Conservation (phyloP, 768 basidiomycete species). For the Lactifluus pinguis region DNA sequence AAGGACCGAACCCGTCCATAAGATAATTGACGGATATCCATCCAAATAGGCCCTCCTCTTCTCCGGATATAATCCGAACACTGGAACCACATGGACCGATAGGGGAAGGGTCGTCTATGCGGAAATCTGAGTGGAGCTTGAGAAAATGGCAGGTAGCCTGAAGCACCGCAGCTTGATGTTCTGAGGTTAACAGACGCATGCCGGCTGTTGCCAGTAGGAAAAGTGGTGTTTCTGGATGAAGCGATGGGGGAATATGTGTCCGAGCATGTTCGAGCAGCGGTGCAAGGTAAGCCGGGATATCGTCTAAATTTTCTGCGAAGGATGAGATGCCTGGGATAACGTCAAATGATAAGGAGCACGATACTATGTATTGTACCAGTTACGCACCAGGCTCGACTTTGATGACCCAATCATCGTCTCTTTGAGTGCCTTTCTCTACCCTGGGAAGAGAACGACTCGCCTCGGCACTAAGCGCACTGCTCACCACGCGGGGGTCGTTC, state of each 20-base stretch:
- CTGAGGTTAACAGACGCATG: constrained; percentile 76
- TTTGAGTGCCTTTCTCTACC: constrained; percentile 84
- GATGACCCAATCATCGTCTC: constrained; percentile 76
- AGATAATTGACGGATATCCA: constrained; percentile 99
- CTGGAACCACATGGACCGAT: constrained; percentile 86
- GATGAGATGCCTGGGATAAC: constrained; percentile 69
- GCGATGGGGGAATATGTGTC: constrained; percentile 75
- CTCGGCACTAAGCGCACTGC: constrained; percentile 41
- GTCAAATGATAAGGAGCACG: not conserved
- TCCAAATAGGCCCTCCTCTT: constrained; percentile 96
- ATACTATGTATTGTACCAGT: not conserved
- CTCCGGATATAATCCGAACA: constrained; percentile 90
- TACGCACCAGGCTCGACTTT: constrained; percentile 90
- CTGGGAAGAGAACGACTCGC: constrained; percentile 57
- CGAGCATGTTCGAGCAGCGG: constrained; percentile 81
- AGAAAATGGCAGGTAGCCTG: constrained; percentile 71
- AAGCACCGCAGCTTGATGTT: constrained; percentile 66
- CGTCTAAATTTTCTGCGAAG: constrained; percentile 58
- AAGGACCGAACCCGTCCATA: constrained; percentile 83
- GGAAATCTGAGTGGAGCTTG: constrained; percentile 65
- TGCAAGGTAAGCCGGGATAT: constrained; percentile 64
- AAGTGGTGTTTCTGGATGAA: constrained; percentile 76
- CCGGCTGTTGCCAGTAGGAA: constrained; percentile 96
- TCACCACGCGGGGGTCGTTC: constrained; percentile 66
- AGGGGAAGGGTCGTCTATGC: constrained; percentile 53